Evolutionary conservation across 2,329 filamentous ascomycete species (phyloP).

Genomic region (Madurella mycetomatis): DNA sequence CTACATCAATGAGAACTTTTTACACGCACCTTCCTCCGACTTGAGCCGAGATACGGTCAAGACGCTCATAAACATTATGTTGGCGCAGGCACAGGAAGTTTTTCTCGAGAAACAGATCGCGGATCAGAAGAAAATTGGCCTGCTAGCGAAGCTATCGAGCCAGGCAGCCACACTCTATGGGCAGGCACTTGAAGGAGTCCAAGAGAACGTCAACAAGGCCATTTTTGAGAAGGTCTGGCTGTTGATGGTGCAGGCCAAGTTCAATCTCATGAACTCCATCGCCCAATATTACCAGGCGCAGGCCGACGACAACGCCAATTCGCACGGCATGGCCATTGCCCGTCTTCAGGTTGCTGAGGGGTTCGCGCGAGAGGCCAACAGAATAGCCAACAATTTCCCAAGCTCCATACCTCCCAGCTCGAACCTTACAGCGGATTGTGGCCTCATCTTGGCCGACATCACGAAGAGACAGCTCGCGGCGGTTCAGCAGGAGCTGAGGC

Average conservation of each 20-base stretch:
- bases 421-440: slow-evolving; percentile 78
- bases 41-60: slow-evolving; percentile 94
- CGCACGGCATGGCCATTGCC: slow-evolving; percentile 79
- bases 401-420: slow-evolving; percentile 72
- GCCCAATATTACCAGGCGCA: slow-evolving; percentile 93
- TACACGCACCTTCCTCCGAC: slow-evolving; percentile 95
- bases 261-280: slow-evolving; percentile 74
- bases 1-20: slow-evolving; percentile 99
- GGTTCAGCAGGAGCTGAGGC: slow-evolving; percentile 74
- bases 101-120: slow-evolving; percentile 94
- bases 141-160: slow-evolving; percentile 88
- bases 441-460: slow-evolving; percentile 68
- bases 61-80: slow-evolving; percentile 84
- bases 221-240: slow-evolving; percentile 96
- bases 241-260: slow-evolving; percentile 77
- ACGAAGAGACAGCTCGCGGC: slow-evolving; percentile 76
- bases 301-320: slow-evolving; percentile 82
- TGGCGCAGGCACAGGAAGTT: slow-evolving; percentile 94
- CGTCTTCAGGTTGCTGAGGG: slow-evolving; percentile 77
- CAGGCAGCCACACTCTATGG: slow-evolving; percentile 85
- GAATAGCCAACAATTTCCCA: slow-evolving; percentile 74
- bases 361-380: slow-evolving; percentile 72
- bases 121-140: slow-evolving; percentile 86
- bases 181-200: slow-evolving; percentile 82
- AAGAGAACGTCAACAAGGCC: slow-evolving; percentile 85